Conservation (phyloP, 2,329 filamentous ascomycete species). For the Colletotrichum cereale region DNA sequence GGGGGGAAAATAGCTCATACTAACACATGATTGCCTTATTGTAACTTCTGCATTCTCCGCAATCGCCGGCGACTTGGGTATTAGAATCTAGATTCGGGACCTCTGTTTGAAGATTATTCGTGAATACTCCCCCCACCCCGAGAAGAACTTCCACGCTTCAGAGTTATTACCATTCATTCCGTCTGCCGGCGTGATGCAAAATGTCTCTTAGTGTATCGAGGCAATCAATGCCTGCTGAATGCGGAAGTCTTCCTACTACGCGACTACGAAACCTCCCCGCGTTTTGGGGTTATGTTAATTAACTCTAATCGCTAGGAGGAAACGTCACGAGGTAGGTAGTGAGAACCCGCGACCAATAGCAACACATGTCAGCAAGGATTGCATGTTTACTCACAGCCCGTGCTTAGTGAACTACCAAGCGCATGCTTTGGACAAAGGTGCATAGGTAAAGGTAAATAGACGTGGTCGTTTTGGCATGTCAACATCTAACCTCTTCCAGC, state of each 20-base stretch:
- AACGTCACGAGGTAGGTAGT: accelerated
- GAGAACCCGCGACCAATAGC: accelerated
- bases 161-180: too few relatives aligned
- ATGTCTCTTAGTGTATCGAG: too few relatives aligned
- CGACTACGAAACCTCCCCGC: not conserved
- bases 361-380: not conserved
- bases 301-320: not conserved
- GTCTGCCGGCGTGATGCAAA: too few relatives aligned
- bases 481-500: too few relatives aligned
- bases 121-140: not conserved
- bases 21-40: not conserved
- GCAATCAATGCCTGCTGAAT: too few relatives aligned
- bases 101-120: accelerated
- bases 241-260: not conserved
- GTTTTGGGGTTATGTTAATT: not conserved
- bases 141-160: too few relatives aligned
- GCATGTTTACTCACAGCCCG: not conserved
- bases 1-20: not conserved
- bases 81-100: not conserved
- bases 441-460: too few relatives aligned
- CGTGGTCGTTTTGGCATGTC: too few relatives aligned
- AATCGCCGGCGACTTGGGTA: too few relatives aligned
- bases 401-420: not conserved
- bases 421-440: not conserved
- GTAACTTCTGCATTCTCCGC: not conserved